A percentile compares a stretch with the other conserved stretches of the same genome.
phyloP scores from a whole-genome alignment of 2,329 filamentous ascomycete species.

The Colletotrichum shisoi region DNA sequence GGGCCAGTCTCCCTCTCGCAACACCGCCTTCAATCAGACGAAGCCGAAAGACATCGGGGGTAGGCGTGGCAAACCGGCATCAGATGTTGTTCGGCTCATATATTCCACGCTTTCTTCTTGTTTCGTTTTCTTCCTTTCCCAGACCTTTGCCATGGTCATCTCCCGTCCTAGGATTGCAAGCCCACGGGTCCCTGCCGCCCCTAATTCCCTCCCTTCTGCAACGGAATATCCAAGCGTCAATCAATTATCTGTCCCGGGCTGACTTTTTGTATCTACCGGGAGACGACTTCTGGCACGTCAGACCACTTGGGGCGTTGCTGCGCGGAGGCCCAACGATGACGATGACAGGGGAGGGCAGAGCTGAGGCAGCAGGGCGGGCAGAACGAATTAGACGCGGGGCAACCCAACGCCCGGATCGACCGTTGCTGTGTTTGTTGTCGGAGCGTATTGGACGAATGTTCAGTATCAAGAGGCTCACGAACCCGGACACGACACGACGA shows the following conservation, averaged over 20 bases:
- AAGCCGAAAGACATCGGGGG: neutral
- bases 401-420: neutral
- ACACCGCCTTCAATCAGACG: neutral
- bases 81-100: neutral
- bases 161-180: neutral
- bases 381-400: neutral
- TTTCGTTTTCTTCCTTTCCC: neutral
- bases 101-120: constrained; percentile 2
- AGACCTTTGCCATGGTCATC: constrained; percentile 1
- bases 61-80: neutral
- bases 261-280: neutral
- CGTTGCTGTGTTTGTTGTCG: neutral
- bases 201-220: neutral
- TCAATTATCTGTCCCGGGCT: constrained; percentile 4
- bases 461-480: neutral
- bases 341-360: neutral
- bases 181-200: neutral
- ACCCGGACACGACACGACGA: neutral
- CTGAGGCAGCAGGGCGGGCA: neutral
- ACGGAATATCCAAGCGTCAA: constrained; percentile 10
- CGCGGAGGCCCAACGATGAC: constrained; percentile 17
- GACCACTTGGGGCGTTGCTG: neutral
- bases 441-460: neutral
- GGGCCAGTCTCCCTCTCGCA: neutral
- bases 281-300: constrained; percentile 3